Base-by-base conservation (phyloP, 139 green algal genomes). In the Volvox africanus region DNA sequence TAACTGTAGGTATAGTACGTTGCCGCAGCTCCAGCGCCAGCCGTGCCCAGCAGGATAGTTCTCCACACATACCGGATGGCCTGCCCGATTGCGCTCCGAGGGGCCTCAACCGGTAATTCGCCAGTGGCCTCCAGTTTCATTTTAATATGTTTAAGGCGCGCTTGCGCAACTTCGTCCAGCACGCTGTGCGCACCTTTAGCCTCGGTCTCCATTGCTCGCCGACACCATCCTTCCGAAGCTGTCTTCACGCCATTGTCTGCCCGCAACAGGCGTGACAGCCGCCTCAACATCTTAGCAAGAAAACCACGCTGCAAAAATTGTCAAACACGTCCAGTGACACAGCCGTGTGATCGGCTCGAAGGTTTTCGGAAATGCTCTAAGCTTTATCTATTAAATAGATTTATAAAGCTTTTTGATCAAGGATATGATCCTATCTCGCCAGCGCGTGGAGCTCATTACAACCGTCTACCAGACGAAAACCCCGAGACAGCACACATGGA, bases 1-100 rank as follows among this genome's bases (percentile, higher is more conserved):
- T 97, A 96, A 0, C 80, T 67, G 44, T 95, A 95, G 1, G 93
- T 96, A 84, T 97, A 97, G 87, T 97, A 97, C 0, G 94, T 95
- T 78, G 96, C 94, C 83, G 95, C 95, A 19, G 93, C 89, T 21
- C 85, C 92, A 9, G 87, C 86, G 1, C 88, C 95, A 16, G 96
- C 79, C 1, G 81, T 61, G 33, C 93, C 95, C 32, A 96, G 92
- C 61, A 97, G 93, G 35, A 96, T 12, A 18, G 78, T 36, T 2
- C 26, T 67, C 88, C 78, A 88, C 9, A 91, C 26, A 1, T 69
- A 50, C 18, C 88, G 78, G 2, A 82, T 21, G 1, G 65, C 62
- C 16, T 13, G 3, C 75, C 78, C 71, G 5, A 16, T 79, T 16
- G 26, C 86, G 33, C 67, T 18, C 22, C 26, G 20, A 19, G 61